Conservation (phyloP, 768 basidiomycete species). For the Amanita rimosa region DNA sequence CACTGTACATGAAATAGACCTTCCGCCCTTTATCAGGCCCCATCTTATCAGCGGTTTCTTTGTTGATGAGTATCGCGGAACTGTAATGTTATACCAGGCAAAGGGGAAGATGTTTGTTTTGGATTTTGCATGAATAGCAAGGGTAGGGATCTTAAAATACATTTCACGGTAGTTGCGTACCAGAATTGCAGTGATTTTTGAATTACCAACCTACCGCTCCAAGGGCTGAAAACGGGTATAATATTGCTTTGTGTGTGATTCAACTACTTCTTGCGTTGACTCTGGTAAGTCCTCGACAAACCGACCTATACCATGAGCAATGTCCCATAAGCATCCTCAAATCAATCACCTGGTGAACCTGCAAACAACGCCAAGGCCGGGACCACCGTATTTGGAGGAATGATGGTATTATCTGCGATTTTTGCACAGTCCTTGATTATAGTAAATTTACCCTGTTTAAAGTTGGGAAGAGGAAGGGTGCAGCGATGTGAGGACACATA, state of each 20-base stretch:
- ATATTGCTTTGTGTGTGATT: constrained; percentile 74
- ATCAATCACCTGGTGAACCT: constrained; percentile 73
- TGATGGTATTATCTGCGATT: constrained; percentile 80
- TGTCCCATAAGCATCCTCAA: background rate
- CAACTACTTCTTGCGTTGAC: constrained; percentile 87
- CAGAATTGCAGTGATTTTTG: too few species aligned
- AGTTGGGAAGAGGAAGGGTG: background rate
- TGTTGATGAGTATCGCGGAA: constrained; percentile 17
- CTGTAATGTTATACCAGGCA: constrained; percentile 13
- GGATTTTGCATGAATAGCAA: constrained; percentile 12
- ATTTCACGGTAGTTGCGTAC: too few species aligned
- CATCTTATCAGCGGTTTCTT: constrained; percentile 12
- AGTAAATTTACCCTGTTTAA: constrained; percentile 71
- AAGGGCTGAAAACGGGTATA: constrained; percentile 74
- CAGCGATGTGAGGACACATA: constrained; percentile 24
- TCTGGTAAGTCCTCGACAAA: constrained; percentile 84
- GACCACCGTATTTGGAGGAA: constrained; percentile 88
- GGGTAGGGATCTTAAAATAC: too few species aligned
- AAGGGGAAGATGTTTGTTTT: constrained; percentile 12
- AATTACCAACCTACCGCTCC: constrained; percentile 18
- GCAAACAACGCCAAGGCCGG: constrained; percentile 78
- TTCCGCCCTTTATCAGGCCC: constrained; percentile 12
- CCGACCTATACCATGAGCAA: constrained; percentile 36
- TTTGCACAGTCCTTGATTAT: constrained; percentile 94
- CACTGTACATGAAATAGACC: constrained; percentile 10